phyloP scores from a whole-genome alignment of 192 early-diverging fungal species.

The Backusella psychrophila region DNA sequence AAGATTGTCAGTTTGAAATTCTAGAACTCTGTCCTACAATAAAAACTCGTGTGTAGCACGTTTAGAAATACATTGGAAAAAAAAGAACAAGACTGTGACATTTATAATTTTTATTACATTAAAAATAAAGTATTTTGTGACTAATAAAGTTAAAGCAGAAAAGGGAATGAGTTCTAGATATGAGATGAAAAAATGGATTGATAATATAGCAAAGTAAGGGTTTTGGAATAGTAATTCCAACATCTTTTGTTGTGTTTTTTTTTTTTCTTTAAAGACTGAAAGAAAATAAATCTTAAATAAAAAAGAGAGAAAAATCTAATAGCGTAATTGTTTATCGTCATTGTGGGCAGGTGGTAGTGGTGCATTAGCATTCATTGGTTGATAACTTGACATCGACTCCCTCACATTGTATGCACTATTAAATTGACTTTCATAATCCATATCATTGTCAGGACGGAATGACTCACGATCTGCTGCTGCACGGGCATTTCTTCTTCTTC shows the following conservation, averaged over 20 bases:
- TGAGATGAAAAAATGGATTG: background rate
- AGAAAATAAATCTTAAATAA: background rate
- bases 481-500: background rate
- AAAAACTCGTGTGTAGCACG: background rate
- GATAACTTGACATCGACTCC: background rate
- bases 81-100: background rate
- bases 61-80: background rate
- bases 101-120: background rate
- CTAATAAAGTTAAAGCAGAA: background rate
- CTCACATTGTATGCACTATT: background rate
- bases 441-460: conserved; percentile 3
- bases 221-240: background rate
- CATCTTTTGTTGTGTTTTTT: background rate
- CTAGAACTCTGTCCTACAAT: background rate
- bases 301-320: background rate
- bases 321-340: background rate
- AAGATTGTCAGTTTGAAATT: background rate
- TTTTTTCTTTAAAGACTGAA: background rate
- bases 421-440: background rate
- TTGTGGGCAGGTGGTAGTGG: background rate
- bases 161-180: conserved; percentile 4
- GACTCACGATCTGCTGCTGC: background rate
- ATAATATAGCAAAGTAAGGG: background rate
- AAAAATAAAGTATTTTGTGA: background rate
- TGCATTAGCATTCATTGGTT: background rate